Conservation (phyloP, 352 stramenopile genomes). For the Pythium insidiosum region DNA sequence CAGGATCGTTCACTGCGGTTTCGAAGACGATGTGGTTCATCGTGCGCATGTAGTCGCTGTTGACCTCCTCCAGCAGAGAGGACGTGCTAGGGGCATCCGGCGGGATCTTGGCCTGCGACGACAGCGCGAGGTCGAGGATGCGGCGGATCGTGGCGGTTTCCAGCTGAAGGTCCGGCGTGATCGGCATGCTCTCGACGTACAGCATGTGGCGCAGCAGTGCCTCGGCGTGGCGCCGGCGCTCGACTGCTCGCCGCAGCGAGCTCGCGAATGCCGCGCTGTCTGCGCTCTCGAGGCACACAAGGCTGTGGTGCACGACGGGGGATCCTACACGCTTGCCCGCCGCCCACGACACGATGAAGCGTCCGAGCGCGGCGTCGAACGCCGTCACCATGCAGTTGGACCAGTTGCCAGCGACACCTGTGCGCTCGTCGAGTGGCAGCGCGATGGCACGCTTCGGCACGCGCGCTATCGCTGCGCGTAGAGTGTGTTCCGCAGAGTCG, state of each 20-base stretch:
- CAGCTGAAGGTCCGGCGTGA: slow-evolving; percentile 53
- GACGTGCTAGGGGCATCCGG: slow-evolving; percentile 57
- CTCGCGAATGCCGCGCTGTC: slow-evolving; percentile 35
- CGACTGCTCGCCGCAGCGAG: slow-evolving; percentile 25
- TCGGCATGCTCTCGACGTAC: slow-evolving; percentile 73
- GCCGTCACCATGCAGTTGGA: slow-evolving; percentile 69
- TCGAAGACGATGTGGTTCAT: slow-evolving; percentile 93
- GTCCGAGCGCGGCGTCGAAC: slow-evolving; percentile 31
- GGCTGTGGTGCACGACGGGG: slow-evolving; percentile 43
- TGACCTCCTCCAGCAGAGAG: slow-evolving; percentile 83
- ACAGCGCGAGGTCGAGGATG: slow-evolving; percentile 66
- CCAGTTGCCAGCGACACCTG: slow-evolving; percentile 53
- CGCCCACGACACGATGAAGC: slow-evolving; percentile 70
- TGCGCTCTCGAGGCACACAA: slow-evolving; percentile 62
- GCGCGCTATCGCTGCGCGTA: slow-evolving; percentile 9
- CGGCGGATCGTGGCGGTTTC: slow-evolving; percentile 61
- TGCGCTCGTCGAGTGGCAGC: slow-evolving; percentile 47
- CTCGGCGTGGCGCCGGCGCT: slow-evolving; percentile 52
- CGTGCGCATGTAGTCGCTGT: slow-evolving; percentile 86
- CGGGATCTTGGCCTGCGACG: no score
- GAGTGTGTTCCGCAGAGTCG: background rate
- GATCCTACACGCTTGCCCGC: slow-evolving; percentile 65
- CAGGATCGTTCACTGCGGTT: slow-evolving; percentile 55
- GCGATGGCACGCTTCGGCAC: slow-evolving; percentile 45
- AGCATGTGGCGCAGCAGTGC: slow-evolving; percentile 49